phyloP scores from a whole-genome alignment of 129 eudicot genomes.

The Tanacetum coccineum region DNA sequence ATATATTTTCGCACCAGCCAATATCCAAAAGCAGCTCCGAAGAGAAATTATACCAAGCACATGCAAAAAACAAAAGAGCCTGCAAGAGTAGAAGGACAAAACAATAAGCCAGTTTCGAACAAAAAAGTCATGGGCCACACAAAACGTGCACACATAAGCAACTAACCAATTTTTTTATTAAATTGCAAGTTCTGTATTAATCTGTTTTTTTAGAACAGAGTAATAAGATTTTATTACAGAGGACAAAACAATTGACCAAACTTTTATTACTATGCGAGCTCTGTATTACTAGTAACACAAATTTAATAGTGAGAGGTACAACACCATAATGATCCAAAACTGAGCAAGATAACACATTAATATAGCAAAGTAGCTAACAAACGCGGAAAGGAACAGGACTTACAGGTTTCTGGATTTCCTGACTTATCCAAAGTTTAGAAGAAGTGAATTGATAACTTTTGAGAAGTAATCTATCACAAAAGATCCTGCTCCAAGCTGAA shows the following conservation, averaged over 20 bases:
- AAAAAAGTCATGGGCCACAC: neutral
- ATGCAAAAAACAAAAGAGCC: constrained; percentile 53
- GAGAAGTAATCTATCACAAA: constrained; percentile 11
- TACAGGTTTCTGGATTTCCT: constrained; percentile 19
- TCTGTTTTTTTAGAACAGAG: too few species aligned
- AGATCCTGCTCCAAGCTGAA: constrained; percentile 25
- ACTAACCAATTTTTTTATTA: neutral
- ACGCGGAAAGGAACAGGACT: constrained; percentile 1
- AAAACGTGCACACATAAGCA: neutral
- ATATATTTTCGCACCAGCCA: constrained; percentile 78
- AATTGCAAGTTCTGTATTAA: neutral
- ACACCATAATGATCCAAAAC: neutral
- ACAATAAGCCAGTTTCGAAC: constrained; percentile 3
- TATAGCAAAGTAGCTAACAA: neutral
- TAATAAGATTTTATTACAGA: too few species aligned
- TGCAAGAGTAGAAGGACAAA: constrained; percentile 27
- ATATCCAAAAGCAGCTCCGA: constrained; percentile 84
- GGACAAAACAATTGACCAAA: neutral
- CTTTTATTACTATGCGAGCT: neutral
- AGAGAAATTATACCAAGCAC: constrained; percentile 49
- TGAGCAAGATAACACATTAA: neutral
- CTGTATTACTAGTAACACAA: neutral
- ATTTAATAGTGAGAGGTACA: neutral
- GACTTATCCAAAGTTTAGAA: constrained; percentile 17
- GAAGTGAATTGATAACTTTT: constrained; percentile 5